These are phyloP conservation scores for Physcomitrium patens DNA, from an alignment of 225 moss, liverwort and hornwort species.

Conservation along the genomic window DNA sequence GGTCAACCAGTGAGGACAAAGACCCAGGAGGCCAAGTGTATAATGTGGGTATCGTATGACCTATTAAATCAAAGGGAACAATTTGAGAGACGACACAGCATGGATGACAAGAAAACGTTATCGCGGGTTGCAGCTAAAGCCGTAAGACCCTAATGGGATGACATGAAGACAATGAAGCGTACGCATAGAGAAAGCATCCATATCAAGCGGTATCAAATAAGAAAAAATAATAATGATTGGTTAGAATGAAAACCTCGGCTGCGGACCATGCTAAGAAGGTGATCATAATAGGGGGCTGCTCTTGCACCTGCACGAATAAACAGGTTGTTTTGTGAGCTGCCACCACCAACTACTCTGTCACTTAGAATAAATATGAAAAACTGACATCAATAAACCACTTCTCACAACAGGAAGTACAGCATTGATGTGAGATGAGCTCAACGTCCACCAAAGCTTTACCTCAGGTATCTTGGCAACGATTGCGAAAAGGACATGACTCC, in stretches of 20 bases:
- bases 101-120: not conserved
- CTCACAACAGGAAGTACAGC: not conserved
- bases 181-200: slow-evolving; percentile 2
- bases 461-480: slow-evolving; percentile 71
- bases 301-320: slow-evolving; percentile 58
- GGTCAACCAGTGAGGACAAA: slow-evolving; percentile 80
- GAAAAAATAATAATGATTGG: not conserved
- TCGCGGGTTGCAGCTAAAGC: not conserved
- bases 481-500: slow-evolving; percentile 75
- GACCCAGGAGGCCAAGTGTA: slow-evolving; percentile 57
- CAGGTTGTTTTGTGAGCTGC: not conserved
- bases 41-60: slow-evolving; percentile 84
- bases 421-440: not conserved
- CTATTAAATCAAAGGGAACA: slow-evolving; percentile 38
- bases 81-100: slow-evolving; percentile 22
- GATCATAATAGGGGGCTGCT: slow-evolving; percentile 64
- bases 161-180: slow-evolving; percentile 7
- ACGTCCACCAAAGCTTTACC: slow-evolving; percentile 44
- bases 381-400: not conserved
- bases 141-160: slow-evolving; percentile 11
- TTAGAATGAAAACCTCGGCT: slow-evolving; percentile 60
- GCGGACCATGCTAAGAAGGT: slow-evolving; percentile 78
- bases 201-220: not conserved
- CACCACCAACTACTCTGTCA: slow-evolving; percentile 1
- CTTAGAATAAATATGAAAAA: not conserved